Percentiles rank a stretch among this genome's conserved stretches.
Evolutionary conservation across 2,329 filamentous ascomycete species (phyloP).

Genomic region (Xylariales sp.): DNA sequence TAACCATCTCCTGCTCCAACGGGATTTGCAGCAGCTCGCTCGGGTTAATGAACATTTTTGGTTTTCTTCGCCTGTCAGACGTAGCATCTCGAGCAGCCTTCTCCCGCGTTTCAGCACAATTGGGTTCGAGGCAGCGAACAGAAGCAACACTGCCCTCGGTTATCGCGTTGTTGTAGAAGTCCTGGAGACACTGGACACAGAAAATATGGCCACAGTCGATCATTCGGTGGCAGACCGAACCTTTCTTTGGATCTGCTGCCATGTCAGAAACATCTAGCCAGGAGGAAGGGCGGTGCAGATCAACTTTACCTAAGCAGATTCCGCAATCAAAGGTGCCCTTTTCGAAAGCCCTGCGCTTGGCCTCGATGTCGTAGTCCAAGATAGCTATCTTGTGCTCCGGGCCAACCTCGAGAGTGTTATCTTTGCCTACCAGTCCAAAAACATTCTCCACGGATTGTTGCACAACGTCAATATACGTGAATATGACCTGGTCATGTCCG

Average conservation of each 20-base stretch:
- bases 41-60: constrained; percentile 68
- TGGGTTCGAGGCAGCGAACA: constrained; percentile 75
- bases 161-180: constrained; percentile 88
- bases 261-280: constrained; percentile 13
- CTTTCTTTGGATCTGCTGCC: constrained; percentile 77
- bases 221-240: constrained; percentile 74
- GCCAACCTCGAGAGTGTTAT: constrained; percentile 46
- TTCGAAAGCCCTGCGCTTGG: constrained; percentile 72
- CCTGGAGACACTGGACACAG: constrained; percentile 79
- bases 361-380: constrained; percentile 72
- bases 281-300: background rate
- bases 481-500: constrained; percentile 55
- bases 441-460: constrained; percentile 54
- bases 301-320: constrained; percentile 64
- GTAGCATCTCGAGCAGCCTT: constrained; percentile 22
- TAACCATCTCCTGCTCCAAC: constrained; percentile 65
- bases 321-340: constrained; percentile 83
- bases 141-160: constrained; percentile 74
- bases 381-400: constrained; percentile 64
- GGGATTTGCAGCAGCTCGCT: constrained; percentile 80
- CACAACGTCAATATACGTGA: constrained; percentile 59
- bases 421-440: constrained; percentile 51
- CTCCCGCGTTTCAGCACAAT: constrained; percentile 64
- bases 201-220: constrained; percentile 86
- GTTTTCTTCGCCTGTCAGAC: constrained; percentile 49